Evolutionary conservation across 306 rosid species (phyloP).

Genomic region (Pyrus pyrifolia): DNA sequence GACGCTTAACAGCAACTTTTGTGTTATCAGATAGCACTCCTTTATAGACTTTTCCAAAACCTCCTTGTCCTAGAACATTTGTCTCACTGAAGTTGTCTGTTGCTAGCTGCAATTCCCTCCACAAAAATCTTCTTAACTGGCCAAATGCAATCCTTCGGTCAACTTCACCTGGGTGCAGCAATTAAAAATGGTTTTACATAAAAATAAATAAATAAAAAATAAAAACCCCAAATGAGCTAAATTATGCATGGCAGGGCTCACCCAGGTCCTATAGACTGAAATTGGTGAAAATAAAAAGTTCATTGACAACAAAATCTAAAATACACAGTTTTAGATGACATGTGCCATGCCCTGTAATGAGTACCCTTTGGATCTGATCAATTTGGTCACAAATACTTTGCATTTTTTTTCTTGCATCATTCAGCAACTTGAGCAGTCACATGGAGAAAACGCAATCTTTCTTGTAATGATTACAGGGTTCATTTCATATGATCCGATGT

Average conservation of each 20-base stretch:
- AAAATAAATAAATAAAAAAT: not conserved
- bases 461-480: not conserved
- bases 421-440: not conserved
- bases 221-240: not conserved
- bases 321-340: not conserved
- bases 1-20: constrained; percentile 91
- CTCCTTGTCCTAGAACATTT: constrained; percentile 96
- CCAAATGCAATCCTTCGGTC: constrained; percentile 96
- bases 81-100: constrained; percentile 86
- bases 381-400: not conserved
- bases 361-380: not conserved
- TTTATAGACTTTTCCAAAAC: constrained; percentile 97
- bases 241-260: not conserved
- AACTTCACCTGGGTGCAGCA: constrained; percentile 67
- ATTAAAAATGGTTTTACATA: not conserved
- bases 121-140: constrained; percentile 78
- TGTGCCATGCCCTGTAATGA: not conserved
- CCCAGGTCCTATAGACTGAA: not conserved
- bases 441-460: not conserved
- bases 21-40: constrained; percentile 85
- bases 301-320: not conserved
- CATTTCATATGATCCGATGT: not conserved
- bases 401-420: not conserved
- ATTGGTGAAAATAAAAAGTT: not conserved
- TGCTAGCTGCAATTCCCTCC: constrained; percentile 93